These are phyloP conservation scores for Venturia carpophila DNA, from an alignment of 2,329 filamentous ascomycete genomes.

Conservation along the genomic window DNA sequence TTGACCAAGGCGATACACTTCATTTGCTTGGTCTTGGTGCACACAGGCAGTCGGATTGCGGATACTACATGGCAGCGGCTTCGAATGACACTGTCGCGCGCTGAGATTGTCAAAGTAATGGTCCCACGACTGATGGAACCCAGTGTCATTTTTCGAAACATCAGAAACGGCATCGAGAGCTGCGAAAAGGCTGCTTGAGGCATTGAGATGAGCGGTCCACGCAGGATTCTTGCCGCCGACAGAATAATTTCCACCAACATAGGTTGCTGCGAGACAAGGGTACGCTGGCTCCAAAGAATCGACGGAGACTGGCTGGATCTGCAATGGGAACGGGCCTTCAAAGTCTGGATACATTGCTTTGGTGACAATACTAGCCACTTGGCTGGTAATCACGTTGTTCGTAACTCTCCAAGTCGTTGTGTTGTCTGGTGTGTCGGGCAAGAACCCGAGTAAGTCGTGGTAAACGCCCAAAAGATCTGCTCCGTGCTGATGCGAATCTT, in stretches of 20 bases:
- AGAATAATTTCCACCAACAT: slow-evolving; percentile 39
- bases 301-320: slow-evolving; percentile 46
- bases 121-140: slow-evolving; percentile 66
- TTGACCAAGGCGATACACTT: slow-evolving; percentile 67
- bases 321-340: slow-evolving; percentile 30
- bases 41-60: slow-evolving; percentile 43
- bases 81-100: slow-evolving; percentile 66
- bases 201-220: slow-evolving; percentile 59
- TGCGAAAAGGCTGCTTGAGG: slow-evolving; percentile 47
- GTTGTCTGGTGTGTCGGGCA: slow-evolving; percentile 46
- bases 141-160: slow-evolving; percentile 46
- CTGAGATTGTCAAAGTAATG: slow-evolving; percentile 83
- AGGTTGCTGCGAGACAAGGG: slow-evolving; percentile 48
- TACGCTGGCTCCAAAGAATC: slow-evolving; percentile 73
- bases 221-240: slow-evolving; percentile 37
- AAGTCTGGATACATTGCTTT: slow-evolving; percentile 56
- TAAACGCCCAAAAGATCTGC: slow-evolving; percentile 72
- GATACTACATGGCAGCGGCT: slow-evolving; percentile 56
- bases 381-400: slow-evolving; percentile 73
- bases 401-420: slow-evolving; percentile 63
- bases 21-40: slow-evolving; percentile 53
- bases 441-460: slow-evolving; percentile 57
- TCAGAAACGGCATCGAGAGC: slow-evolving; percentile 62
- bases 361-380: slow-evolving; percentile 69
- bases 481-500: slow-evolving; percentile 69